phyloP scores from a whole-genome alignment of 2,329 filamentous ascomycete genomes.

The Ascochyta pisi region DNA sequence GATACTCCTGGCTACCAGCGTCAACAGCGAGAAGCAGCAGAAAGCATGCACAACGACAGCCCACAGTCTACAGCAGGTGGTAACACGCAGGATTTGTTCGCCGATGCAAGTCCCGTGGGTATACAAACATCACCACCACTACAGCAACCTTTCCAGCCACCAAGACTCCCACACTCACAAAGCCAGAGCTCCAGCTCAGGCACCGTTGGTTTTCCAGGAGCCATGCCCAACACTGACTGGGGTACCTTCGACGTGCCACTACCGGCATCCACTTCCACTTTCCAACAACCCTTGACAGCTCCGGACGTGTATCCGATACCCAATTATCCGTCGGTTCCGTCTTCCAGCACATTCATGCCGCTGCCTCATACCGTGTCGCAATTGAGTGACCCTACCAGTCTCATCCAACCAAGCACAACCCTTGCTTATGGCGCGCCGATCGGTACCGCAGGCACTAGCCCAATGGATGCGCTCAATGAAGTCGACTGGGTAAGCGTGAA shows the following conservation, averaged over 20 bases:
- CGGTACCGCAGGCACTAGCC: constrained; percentile 23
- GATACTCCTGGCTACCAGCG: constrained; percentile 36
- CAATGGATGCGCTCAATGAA: constrained; percentile 51
- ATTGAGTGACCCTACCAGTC: constrained; percentile 3
- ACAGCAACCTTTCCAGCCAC: not conserved
- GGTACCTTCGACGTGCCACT: constrained; percentile 29
- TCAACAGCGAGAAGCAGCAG: constrained; percentile 16
- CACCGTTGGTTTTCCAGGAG: constrained; percentile 26
- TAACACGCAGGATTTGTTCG: constrained; percentile 1
- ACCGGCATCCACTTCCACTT: constrained; percentile 1
- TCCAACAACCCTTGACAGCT: constrained; percentile 9
- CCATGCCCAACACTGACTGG: constrained; percentile 37
- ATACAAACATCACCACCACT: constrained; percentile 13
- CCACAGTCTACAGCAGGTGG: constrained; percentile 4
- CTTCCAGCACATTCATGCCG: not conserved
- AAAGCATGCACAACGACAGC: constrained; percentile 8
- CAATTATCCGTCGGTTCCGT: constrained; percentile 1
- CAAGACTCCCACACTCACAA: constrained; percentile 3
- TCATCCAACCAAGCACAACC: not conserved
- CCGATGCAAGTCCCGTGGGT: not conserved
- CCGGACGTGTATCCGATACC: constrained; percentile 9
- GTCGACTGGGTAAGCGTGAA: constrained; percentile 68
- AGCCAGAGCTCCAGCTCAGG: constrained; percentile 1
- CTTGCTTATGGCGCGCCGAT: not conserved
- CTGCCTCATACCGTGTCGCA: not conserved